These are phyloP conservation scores for Xylariaceae sp. DNA, from an alignment of 2,329 filamentous ascomycete genomes.

Conservation along the genomic window DNA sequence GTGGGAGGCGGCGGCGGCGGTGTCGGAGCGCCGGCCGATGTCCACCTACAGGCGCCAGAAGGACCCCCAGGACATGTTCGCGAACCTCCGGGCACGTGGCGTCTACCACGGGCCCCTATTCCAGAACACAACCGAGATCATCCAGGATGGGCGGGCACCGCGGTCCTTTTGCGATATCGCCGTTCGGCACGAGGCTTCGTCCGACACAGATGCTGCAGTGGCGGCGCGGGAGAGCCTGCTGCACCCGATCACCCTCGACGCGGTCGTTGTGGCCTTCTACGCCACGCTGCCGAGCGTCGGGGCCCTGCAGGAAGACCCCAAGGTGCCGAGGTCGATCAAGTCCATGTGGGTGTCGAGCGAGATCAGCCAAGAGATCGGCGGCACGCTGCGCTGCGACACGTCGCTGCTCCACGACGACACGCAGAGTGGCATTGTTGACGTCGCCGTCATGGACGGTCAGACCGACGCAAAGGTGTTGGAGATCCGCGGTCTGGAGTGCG, in stretches of 20 bases:
- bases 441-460: too few species aligned
- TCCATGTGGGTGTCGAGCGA: constrained; percentile 7
- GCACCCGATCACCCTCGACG: constrained; percentile 20
- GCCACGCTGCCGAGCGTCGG: constrained; percentile 7
- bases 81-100: constrained; percentile 6
- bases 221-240: constrained; percentile 6
- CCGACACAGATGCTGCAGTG: background rate
- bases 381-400: constrained; percentile 3
- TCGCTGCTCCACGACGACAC: constrained; percentile 4
- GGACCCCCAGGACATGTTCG: constrained; percentile 13
- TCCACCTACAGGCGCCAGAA: constrained; percentile 5
- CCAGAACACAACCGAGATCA: constrained; percentile 10
- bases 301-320: too few species aligned
- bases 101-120: constrained; percentile 15
- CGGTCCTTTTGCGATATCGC: background rate
- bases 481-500: too few species aligned
- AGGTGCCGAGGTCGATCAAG: constrained; percentile 8
- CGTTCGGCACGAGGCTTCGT: constrained; percentile 1
- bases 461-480: too few species aligned
- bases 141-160: too few species aligned
- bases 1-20: background rate
- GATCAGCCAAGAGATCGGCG: constrained; percentile 6
- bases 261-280: constrained; percentile 10
- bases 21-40: too few species aligned
- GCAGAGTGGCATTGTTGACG: constrained; percentile 4